A percentile compares a stretch with the other conserved stretches of the same genome.
Conservation (phyloP, 495 filamentous ascomycete genomes). For the Xylaria cubensis region DNA sequence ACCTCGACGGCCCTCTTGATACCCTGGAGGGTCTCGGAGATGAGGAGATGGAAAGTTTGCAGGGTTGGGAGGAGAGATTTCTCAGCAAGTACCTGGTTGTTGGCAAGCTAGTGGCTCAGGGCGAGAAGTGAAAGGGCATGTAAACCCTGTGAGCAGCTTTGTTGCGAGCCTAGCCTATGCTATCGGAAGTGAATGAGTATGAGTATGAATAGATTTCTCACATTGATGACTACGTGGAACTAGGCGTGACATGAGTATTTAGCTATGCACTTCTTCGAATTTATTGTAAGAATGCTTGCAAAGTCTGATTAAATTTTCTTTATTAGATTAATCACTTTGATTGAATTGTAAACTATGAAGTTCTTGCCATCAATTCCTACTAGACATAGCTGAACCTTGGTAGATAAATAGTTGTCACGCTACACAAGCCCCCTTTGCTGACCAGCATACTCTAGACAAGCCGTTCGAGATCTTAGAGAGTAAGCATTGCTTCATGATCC, state of each 20-base stretch:
- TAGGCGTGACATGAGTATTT: background rate
- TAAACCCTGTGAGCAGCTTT: background rate
- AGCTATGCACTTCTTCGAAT: background rate
- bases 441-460: background rate
- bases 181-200: background rate
- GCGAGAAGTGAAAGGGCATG: slow-evolving; percentile 39
- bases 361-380: too few species aligned
- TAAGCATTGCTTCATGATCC: background rate
- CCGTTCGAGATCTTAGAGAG: background rate
- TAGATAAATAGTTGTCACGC: background rate
- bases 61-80: slow-evolving; percentile 93
- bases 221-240: background rate
- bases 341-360: background rate
- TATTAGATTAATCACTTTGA: background rate
- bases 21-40: slow-evolving; percentile 72
- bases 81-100: slow-evolving; percentile 92
- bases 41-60: slow-evolving; percentile 83
- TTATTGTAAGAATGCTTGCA: background rate
- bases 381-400: background rate
- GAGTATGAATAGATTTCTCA: background rate
- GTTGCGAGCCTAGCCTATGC: too few species aligned
- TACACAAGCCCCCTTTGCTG: background rate
- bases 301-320: background rate
- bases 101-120: slow-evolving; percentile 75
- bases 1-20: slow-evolving; percentile 86